phyloP scores from a whole-genome alignment of 306 rosid species.

The Cicer chorassanicum region DNA sequence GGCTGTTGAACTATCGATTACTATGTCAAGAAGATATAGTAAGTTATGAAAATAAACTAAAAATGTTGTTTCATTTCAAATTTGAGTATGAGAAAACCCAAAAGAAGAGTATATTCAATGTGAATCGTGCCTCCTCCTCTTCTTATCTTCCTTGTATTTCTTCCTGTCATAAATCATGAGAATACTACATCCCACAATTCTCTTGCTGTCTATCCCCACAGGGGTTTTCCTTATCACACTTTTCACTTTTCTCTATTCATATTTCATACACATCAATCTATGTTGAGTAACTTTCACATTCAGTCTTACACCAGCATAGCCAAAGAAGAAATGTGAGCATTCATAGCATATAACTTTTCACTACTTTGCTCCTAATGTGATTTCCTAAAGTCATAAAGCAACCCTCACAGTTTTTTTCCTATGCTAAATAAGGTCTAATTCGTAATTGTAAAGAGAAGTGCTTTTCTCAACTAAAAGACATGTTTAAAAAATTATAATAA shows the following conservation, averaged over 20 bases:
- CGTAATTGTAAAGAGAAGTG: too few relatives aligned
- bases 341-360: not conserved
- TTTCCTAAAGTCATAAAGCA: too few relatives aligned
- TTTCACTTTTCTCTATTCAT: constrained; percentile 11
- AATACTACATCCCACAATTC: not conserved
- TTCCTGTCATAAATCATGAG: not conserved
- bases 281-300: too few relatives aligned
- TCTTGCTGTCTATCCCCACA: not conserved
- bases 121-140: not conserved
- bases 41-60: too few relatives aligned
- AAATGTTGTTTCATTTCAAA: too few relatives aligned
- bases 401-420: too few relatives aligned
- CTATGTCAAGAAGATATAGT: too few relatives aligned
- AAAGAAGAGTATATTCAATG: not conserved
- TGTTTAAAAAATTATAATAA: too few relatives aligned
- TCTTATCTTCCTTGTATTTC: not conserved
- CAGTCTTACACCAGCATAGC: not conserved
- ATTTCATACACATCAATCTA: not conserved
- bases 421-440: too few relatives aligned
- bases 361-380: too few relatives aligned
- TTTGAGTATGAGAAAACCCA: not conserved
- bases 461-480: too few relatives aligned
- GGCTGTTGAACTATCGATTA: not conserved
- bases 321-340: not conserved
- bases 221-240: not conserved